Conservation (phyloP, 164 flowering plant genomes). For the Vitis labrusca region DNA sequence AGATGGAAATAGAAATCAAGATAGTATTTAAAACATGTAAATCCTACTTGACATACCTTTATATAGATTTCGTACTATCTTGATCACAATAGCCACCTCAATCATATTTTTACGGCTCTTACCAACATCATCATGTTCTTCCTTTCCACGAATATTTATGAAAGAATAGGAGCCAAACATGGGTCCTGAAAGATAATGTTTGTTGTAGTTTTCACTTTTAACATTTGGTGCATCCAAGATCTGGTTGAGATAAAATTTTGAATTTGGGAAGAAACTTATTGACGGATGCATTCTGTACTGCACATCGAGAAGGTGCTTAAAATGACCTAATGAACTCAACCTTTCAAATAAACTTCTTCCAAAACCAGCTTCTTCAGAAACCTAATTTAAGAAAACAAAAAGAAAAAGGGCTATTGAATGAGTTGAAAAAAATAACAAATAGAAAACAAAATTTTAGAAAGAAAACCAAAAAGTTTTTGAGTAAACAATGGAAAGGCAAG, state of each 20-base stretch:
- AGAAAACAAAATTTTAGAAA: not conserved
- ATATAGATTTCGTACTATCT: constrained; percentile 31
- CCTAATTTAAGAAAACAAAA: constrained; percentile 2
- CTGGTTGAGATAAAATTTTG: constrained; percentile 30
- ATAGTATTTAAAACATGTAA: not conserved
- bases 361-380: constrained; percentile 38
- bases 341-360: constrained; percentile 54
- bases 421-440: not conserved
- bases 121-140: constrained; percentile 41
- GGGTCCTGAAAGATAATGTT: constrained; percentile 29
- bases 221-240: constrained; percentile 39
- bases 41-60: constrained; percentile 33
- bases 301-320: constrained; percentile 41
- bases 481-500: not conserved
- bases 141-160: constrained; percentile 47
- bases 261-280: constrained; percentile 49
- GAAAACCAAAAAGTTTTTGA: not conserved
- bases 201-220: constrained; percentile 19
- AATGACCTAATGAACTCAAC: constrained; percentile 33
- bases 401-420: not conserved
- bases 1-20: not conserved
- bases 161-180: constrained; percentile 58
- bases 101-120: constrained; percentile 45
- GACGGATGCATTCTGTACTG: constrained; percentile 62
- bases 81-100: constrained; percentile 41